Conservation (phyloP, 495 filamentous ascomycete genomes). For the Xanthoparmelia taractica region DNA sequence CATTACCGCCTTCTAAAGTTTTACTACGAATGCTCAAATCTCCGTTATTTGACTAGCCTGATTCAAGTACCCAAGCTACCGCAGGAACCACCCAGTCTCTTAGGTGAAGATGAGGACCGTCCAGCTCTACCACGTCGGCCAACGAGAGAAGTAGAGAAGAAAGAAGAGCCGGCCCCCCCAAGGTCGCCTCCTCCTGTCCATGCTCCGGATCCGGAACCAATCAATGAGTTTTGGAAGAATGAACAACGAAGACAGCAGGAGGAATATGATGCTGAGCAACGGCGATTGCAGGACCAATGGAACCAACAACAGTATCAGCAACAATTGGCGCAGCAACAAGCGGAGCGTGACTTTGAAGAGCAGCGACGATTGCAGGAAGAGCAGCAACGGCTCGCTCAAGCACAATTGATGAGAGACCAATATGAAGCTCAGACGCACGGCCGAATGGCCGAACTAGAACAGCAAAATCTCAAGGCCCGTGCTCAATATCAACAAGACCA, state of each 20-base stretch:
- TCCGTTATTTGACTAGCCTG: slow-evolving; percentile 89
- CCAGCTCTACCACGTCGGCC: slow-evolving; percentile 80
- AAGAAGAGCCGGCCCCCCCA: slow-evolving; percentile 58
- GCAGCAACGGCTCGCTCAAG: slow-evolving; percentile 83
- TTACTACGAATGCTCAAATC: slow-evolving; percentile 97
- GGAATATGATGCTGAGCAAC: slow-evolving; percentile 89
- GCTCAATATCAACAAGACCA: slow-evolving; percentile 97
- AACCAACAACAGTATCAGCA: slow-evolving; percentile 69
- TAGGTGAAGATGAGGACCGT: slow-evolving; percentile 69
- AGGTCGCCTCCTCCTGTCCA: slow-evolving; percentile 56
- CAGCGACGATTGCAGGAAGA: slow-evolving; percentile 83
- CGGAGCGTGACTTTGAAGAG: slow-evolving; percentile 89
- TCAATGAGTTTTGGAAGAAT: slow-evolving; percentile 95
- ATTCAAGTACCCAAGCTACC: slow-evolving; percentile 95
- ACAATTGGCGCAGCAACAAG: slow-evolving; percentile 69
- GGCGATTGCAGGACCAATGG: slow-evolving; percentile 73
- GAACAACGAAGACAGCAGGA: slow-evolving; percentile 84
- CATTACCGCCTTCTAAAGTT: slow-evolving; percentile 94
- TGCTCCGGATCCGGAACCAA: slow-evolving; percentile 78
- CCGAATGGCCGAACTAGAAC: slow-evolving; percentile 85
- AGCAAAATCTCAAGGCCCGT: slow-evolving; percentile 86
- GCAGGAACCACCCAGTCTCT: slow-evolving; percentile 82
- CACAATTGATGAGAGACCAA: slow-evolving; percentile 79
- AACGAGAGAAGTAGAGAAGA: slow-evolving; percentile 48
- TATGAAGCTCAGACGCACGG: slow-evolving; percentile 88